Base-by-base conservation (phyloP, 371 early-diverging fungal genomes). In the Dichotomocladium elegans region DNA sequence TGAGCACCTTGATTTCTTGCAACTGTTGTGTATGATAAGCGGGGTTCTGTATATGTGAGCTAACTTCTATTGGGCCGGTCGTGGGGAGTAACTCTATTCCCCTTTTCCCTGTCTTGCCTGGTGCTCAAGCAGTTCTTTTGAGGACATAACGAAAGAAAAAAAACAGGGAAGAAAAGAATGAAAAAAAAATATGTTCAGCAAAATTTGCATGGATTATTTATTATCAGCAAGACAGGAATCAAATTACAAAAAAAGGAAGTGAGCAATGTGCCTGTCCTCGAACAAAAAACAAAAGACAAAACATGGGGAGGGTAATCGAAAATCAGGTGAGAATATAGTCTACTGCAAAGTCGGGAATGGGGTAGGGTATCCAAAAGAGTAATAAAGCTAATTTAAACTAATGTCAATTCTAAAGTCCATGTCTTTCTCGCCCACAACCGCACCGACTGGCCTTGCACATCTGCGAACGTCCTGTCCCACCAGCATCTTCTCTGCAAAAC, bases 401-500 rank as follows among this genome's bases (percentile, higher is more conserved):
- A 71, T 31, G 86, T 88, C 54, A 91, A 67, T 63, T 91, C 91
- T 51, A 91, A 66, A 7, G 90, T 90, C 91, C 91, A 91, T 40
- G 88, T 89, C 49, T 89, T 74, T 61, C 91, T 74, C 63, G 87
- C 87, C 91, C 91, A 91, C 47, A 91, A 61, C 53, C 86, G 76
- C 40, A 89, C 79, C 14, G 85, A 69, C 45, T 82, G 68, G 51
- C 75, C 71, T 30, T 79, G 76, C 5, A 87, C 65, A 51, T 82
- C 79, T 22, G 87, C 79, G 45, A 85, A 80, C 44, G 71, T 81
- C n/a, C 88, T 88, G 62, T 91, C 90, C 91, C 91, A 91, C 91
- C 91, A 89, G 70, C 89, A 89, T 70, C 87, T 89, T 57, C 89
- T 72, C 83, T 82, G 64, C 33, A 5, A 52, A 31, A 31, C 46